Base-by-base conservation (phyloP, 371 early-diverging fungal species). In the Cokeromyces recurvatus region DNA sequence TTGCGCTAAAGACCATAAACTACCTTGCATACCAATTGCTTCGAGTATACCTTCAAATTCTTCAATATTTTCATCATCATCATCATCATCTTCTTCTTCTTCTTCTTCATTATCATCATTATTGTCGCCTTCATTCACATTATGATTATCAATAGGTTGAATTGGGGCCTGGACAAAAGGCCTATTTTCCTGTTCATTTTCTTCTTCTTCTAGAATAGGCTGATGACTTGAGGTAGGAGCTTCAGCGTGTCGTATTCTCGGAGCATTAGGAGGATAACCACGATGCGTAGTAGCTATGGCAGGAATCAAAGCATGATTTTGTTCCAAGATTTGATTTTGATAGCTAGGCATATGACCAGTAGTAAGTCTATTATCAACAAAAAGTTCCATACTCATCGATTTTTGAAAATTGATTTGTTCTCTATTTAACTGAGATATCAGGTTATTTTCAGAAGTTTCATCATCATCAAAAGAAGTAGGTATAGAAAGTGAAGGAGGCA, bases 1-100 rank as follows among this genome's bases (percentile, higher is more conserved):
- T 57, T 93, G 91, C 10, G 84, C 38, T 0, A 92, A 61, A 41
- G 82, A 72, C 66, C 82, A 77, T 14, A 85, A 52, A 8, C 91
- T 89, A 0, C 95, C 97, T 7, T 86, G 77, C 71, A 95, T 83
- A 6, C 97, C 97, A 43, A 95, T 77, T 4, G 92, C 85, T 49
- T 91, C 95, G 32, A 95, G 61, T 22, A 94, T 74, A 9, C 88
- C 91, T 42, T 90, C 90, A 22, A 86, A 68, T 29, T 87, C 91
- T 25, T 86, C 91, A 19, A 74, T 74, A 42, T 72, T 55, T 35
- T 74, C 75, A 6, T 70, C 72, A 3, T 78, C 74, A 8, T 70
- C 72, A 4, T 78, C 74, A 1, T 79, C 80, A 7, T 74, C 68
- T 19, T 57, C 65, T 0, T 53, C 60, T 0, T 55, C 56, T 16